These are phyloP conservation scores for Sporodiniella umbellata DNA, from an alignment of 371 early-diverging fungal genomes.

Conservation along the genomic window DNA sequence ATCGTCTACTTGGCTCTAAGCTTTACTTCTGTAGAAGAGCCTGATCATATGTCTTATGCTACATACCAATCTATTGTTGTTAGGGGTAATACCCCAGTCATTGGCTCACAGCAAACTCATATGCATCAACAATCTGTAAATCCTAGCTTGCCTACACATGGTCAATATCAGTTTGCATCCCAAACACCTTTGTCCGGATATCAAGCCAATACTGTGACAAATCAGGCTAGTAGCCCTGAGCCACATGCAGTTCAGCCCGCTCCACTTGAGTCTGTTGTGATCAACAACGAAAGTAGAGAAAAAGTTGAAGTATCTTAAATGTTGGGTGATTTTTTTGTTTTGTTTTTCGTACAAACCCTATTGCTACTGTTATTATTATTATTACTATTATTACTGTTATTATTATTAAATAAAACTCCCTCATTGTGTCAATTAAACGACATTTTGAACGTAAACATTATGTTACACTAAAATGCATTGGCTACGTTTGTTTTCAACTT, in stretches of 20 bases:
- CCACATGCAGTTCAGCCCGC: not conserved
- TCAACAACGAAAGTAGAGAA: not conserved
- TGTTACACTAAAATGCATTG: too few relatives aligned
- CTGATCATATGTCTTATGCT: constrained; percentile 16
- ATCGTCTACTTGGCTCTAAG: constrained; percentile 9
- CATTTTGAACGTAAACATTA: too few relatives aligned
- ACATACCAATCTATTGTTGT: constrained; percentile 7
- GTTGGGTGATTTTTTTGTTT: too few relatives aligned
- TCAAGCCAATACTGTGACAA: not conserved
- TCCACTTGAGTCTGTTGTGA: not conserved
- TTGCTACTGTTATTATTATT: too few relatives aligned
- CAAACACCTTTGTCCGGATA: not conserved
- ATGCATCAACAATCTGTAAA: not conserved
- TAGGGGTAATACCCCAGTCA: not conserved
- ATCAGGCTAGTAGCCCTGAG: not conserved
- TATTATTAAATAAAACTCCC: too few relatives aligned
- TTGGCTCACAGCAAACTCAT: not conserved
- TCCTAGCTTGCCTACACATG: not conserved
- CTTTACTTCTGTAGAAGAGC: constrained; percentile 6
- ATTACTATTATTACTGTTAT: too few relatives aligned
- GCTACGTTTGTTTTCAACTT: too few relatives aligned
- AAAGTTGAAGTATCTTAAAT: not conserved
- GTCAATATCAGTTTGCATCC: not conserved
- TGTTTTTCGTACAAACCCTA: too few relatives aligned
- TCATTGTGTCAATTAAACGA: too few relatives aligned